phyloP scores from a whole-genome alignment of 1,139 yeast genomes.

The Zygoascus sp. region DNA sequence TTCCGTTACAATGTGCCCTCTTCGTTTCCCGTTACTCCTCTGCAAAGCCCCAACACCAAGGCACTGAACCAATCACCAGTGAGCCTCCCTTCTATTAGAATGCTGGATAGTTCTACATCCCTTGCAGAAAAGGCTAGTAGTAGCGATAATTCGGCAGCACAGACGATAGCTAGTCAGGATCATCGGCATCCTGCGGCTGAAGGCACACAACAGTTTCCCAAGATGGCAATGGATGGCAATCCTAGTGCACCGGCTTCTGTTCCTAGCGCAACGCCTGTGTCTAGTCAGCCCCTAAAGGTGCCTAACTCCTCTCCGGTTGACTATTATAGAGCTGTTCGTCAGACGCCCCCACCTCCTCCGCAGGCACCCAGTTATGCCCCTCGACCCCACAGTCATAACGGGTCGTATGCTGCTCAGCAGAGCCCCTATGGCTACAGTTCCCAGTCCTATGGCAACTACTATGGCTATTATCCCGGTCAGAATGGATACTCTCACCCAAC shows the following conservation, averaged over 20 bases:
- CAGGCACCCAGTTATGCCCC: background rate
- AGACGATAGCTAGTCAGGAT: background rate
- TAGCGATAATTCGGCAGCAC: background rate
- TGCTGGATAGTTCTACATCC: background rate
- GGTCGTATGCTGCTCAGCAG: background rate
- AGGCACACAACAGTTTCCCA: background rate
- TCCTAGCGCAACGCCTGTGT: background rate
- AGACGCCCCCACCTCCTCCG: background rate
- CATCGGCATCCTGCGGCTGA: background rate
- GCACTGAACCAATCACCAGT: background rate
- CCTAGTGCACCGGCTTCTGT: background rate
- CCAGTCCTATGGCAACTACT: background rate
- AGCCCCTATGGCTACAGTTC: background rate
- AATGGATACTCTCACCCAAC: slow-evolving; percentile 6
- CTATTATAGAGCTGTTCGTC: background rate
- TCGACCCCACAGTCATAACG: background rate
- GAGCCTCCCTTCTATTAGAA: background rate
- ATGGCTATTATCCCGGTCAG: background rate
- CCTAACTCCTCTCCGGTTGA: background rate
- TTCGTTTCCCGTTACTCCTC: slow-evolving; percentile 11
- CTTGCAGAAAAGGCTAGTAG: background rate
- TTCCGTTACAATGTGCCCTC: slow-evolving; percentile 3
- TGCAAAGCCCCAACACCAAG: slow-evolving; percentile 7
- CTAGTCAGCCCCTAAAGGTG: background rate
- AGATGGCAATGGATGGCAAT: slow-evolving; percentile 3